Evolutionary conservation across 2,329 filamentous ascomycete genomes (phyloP), one percentile per base, ranked within the genome.

Genomic region (Hypoxylon sp.): DNA sequence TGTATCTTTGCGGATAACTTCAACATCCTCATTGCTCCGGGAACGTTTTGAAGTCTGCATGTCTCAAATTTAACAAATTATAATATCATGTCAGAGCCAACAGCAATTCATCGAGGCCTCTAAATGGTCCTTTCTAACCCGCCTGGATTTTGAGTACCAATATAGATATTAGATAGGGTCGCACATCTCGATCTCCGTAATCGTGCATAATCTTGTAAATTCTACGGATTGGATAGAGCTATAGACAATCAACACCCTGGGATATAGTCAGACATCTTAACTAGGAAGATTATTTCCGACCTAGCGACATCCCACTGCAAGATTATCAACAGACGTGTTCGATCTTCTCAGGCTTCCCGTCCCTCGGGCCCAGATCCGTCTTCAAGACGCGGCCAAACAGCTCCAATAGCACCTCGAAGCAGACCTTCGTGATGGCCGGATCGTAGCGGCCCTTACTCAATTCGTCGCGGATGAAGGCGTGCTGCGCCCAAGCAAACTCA

Each of bases 381-480:
- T 92, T 93, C 77, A 98, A 81, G 0, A 88, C 90, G 22, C 94
- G 85, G 0, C 88, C 90, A 80, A 98, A 98, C 66, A 97, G 77
- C 83, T 98, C 94, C 14, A 96, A 84, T 74, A 98, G 81, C 80
- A 98, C 91, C 84, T 97, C 93, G 78, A 97, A 97, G 82, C 94
- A 97, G 37, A 95, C 88, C 77, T 94, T 95, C 3, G 90, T 90
- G 63, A 98, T 86, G 19, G 92, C 93, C 0, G 94, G 93, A 78
- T 98, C 94, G 77, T 97, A 98, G 26, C 94, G 87, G n/a, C 94
- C 94, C 82, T 97, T 97, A 80, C 92, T 94, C 65, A 96, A 84
- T 83, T 98, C 94, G 76, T 98, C 94, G 17, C 94, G 87, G 78
- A 98, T 97, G 78, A 98, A 98, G 4, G 94, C 94, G 83, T 97